phyloP scores from a whole-genome alignment of 179 eudicot genomes.

The Spinacia oleracea region DNA sequence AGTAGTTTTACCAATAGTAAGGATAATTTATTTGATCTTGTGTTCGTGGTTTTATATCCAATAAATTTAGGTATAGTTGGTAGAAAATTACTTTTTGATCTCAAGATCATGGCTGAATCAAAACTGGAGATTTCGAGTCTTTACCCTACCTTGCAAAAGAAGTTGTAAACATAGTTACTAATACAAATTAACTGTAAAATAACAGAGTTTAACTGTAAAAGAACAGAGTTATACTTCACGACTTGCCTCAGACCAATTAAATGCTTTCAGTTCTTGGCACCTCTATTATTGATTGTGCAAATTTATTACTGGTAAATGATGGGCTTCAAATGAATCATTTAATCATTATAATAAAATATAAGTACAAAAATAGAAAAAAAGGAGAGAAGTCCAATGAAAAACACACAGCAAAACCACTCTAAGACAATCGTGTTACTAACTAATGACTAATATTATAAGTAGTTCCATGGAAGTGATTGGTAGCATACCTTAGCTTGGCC shows the following conservation, averaged over 20 bases:
- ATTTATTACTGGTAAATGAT: neutral
- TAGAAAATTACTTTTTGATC: too few species aligned
- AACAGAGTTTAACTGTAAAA: neutral
- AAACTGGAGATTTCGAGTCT: neutral
- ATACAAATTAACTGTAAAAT: neutral
- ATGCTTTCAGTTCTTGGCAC: conserved; percentile 21
- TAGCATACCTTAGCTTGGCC: neutral
- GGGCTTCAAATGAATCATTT: neutral
- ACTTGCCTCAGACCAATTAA: conserved; percentile 11
- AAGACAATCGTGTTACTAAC: neutral
- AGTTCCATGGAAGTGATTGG: conserved; percentile 5
- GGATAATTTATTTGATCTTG: neutral
- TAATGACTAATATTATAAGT: neutral
- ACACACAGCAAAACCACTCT: conserved; percentile 3
- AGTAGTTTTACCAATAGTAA: neutral
- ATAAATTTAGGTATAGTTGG: too few species aligned
- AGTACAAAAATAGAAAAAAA: too few species aligned
- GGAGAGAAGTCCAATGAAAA: neutral
- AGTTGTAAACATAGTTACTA: neutral
- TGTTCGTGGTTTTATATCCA: too few species aligned
- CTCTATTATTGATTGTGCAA: conserved; percentile 21
- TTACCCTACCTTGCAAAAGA: neutral
- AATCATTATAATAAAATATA: neutral
- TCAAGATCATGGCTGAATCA: too few species aligned
- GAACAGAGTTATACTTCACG: neutral